Evolutionary conservation across 345 rosid species (phyloP).

Genomic region (Alliaria petiolata): DNA sequence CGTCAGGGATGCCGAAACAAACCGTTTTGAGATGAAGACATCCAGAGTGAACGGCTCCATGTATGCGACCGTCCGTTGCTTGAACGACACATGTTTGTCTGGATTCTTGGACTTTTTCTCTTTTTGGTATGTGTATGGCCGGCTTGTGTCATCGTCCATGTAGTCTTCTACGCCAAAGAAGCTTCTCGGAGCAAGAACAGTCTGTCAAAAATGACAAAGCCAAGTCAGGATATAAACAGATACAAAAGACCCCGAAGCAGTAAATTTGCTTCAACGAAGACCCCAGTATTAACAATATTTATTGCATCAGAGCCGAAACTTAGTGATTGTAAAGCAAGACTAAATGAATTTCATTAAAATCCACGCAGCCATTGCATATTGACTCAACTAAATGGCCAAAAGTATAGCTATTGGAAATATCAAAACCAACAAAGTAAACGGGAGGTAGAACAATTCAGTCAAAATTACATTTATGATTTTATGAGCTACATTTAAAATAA

Average conservation of each 20-base stretch:
- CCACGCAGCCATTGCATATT: too few species aligned
- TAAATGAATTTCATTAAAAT: too few species aligned
- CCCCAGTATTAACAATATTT: background rate
- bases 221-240: background rate
- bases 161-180: conserved; percentile 97
- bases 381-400: background rate
- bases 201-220: conserved; percentile 34
- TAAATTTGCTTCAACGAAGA: too few species aligned
- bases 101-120: conserved; percentile 83
- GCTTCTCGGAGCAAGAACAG: conserved; percentile 67
- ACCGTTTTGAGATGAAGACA: conserved; percentile 86
- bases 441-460: background rate
- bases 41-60: conserved; percentile 93
- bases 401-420: background rate
- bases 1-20: conserved; percentile 85
- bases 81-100: conserved; percentile 74
- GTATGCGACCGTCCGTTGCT: conserved; percentile 71
- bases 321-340: background rate
- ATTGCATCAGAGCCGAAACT: background rate
- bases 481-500: background rate
- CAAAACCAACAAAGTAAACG: background rate
- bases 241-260: background rate
- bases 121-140: conserved; percentile 85
- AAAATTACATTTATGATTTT: background rate
- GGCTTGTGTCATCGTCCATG: conserved; percentile 78